These are phyloP conservation scores for Suhomyces maxii DNA, from an alignment of 1,139 yeast species.

Conservation along the genomic window DNA sequence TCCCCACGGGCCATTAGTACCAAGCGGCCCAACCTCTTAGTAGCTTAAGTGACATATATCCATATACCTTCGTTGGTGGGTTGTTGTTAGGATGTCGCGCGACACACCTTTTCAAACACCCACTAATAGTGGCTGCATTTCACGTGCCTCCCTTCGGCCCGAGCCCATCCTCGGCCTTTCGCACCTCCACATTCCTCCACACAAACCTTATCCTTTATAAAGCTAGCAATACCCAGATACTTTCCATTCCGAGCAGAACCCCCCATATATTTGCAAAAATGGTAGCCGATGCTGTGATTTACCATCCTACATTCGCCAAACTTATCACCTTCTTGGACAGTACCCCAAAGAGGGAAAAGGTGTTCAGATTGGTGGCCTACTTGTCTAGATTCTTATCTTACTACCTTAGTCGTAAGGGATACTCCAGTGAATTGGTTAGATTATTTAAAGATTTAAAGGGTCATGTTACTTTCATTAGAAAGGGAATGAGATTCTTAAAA, in stretches of 20 bases:
- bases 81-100: too few relatives aligned
- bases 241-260: not conserved
- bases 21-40: too few relatives aligned
- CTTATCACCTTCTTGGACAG: conserved; percentile 65
- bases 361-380: conserved; percentile 79
- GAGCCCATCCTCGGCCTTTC: conserved; percentile 6
- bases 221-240: not conserved
- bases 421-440: conserved; percentile 48
- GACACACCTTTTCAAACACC: not conserved
- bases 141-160: conserved; percentile 6
- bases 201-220: not conserved
- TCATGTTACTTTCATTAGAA: conserved; percentile 71
- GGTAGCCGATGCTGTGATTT: conserved; percentile 67
- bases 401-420: conserved; percentile 64
- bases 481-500: conserved; percentile 81
- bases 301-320: conserved; percentile 73
- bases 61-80: too few relatives aligned
- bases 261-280: conserved; percentile 24
- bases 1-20: too few relatives aligned
- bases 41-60: too few relatives aligned
- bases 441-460: conserved; percentile 54
- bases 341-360: conserved; percentile 71
- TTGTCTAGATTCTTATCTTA: conserved; percentile 70
- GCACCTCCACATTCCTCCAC: conserved; percentile 3
- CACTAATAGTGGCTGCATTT: conserved; percentile 1